Evolutionary conservation across 441 rosid species (phyloP).

Genomic region (Adansonia rubrostipa): DNA sequence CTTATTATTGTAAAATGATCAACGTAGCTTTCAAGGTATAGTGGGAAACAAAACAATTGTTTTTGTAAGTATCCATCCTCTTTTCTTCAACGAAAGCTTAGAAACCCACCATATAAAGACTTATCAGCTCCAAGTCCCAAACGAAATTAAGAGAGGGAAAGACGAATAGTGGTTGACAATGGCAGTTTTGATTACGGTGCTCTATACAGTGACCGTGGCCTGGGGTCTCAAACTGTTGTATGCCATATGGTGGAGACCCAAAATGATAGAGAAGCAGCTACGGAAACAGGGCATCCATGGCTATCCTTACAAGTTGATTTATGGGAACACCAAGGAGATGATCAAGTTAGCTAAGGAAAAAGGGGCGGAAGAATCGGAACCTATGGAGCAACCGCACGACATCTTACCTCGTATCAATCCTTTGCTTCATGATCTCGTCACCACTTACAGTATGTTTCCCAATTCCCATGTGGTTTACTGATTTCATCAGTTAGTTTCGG

Average conservation of each 20-base stretch:
- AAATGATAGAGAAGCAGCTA: constrained; percentile 31
- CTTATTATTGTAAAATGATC: background rate
- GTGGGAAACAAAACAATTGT: background rate
- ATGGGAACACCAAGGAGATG: constrained; percentile 31
- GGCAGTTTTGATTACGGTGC: background rate
- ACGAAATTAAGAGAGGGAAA: background rate
- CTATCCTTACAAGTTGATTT: constrained; percentile 20
- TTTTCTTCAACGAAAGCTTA: background rate
- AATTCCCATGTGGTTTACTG: background rate
- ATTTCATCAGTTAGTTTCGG: background rate
- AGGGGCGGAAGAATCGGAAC: background rate
- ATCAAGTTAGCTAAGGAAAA: constrained; percentile 20
- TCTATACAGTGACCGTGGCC: constrained; percentile 23
- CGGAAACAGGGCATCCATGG: constrained; percentile 32
- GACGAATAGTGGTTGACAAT: background rate
- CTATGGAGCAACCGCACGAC: constrained; percentile 25
- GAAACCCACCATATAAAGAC: background rate
- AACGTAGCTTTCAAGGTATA: background rate
- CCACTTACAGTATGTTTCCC: constrained; percentile 12
- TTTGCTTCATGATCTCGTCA: constrained; percentile 29
- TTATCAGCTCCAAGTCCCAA: background rate
- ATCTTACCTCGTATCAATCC: constrained; percentile 33
- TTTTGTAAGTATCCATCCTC: background rate
- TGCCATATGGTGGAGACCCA: constrained; percentile 36
- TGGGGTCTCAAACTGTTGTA: constrained; percentile 26